Evolutionary conservation across 345 rosid genomes (phyloP), one percentile per base, ranked within the genome.

Genomic region (Combretum micranthum): DNA sequence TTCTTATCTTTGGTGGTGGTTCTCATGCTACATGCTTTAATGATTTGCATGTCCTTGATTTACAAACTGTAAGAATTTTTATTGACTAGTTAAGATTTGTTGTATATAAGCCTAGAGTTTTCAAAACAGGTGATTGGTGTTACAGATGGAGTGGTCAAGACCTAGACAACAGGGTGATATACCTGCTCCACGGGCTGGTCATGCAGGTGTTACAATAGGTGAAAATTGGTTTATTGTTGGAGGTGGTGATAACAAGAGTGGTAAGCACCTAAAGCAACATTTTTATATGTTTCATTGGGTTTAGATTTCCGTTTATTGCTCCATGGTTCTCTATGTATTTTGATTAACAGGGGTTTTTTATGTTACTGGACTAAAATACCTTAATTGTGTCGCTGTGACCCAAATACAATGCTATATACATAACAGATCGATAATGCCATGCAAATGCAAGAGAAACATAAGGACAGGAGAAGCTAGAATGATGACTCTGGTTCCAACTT

Each of bases 191-290:
- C 78, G 99, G 62, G 87, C 99, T 72, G 99, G 99, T 64, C 99
- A 94, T 77, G 95, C 97, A 5, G 84, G 99, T 50, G 93, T 82
- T 52, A 82, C 96, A 37, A 66, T 94, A 62, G 99, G 99, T n/a
- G 99, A 94, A 73, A 94, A 87, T 69, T 94, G 99, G 99, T 94
- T 90, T 73, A 84, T 94, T 63, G 95, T 84, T 78, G 99, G 99
- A 58, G 97, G 99, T 48, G 99, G 99, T 39, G 90, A 94, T 78
- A 94, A 90, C 80, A 90, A 85, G 70, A 85, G 86, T 52, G 96
- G 99, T 94, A 82, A 49, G 73, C 67, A 58, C 60, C 59, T 72
- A 59, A 32, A 32, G 39, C 39, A 32, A 32, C 39, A 32, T 32
- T 32, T 11, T 5, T 32, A 11, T 32, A 32, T 32, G 9, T 1